Evolutionary conservation across 805 yeast genomes (phyloP), one percentile per base, ranked within the genome.

Genomic region (Candida verbasci): DNA sequence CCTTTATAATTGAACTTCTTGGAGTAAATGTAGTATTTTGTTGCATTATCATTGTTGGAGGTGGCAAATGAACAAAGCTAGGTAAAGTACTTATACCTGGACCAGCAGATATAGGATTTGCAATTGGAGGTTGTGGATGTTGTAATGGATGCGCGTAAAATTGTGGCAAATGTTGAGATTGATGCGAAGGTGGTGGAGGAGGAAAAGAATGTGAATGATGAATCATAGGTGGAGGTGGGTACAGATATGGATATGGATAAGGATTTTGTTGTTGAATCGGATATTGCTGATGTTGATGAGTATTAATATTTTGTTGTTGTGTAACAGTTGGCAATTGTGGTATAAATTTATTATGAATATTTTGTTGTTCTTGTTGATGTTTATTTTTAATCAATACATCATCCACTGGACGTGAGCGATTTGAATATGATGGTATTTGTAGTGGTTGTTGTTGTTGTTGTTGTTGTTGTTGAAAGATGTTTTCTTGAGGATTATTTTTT

Each of bases 231-330:
- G n/a, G n/a, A n/a, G 29, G 31, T 28, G 17, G n/a, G n/a, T n/a
- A n/a, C n/a, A n/a, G 31, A 24, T 12, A n/a, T 11, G 18, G 18
- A 26, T 6, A 16, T 14, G 16, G 29, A 8, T 12, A 17, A 16
- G 35, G 35, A 22, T 14, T 15, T 10, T 22, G 18, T 24, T 31
- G 35, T 12, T 35, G 34, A 15, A 17, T 17, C 11, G 15, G 20
- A 5, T 17, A 21, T 7, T 17, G 30, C 4, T 28, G 21, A 10
- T 28, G 30, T 16, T 28, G 30, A 16, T 26, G 15, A 20, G 12
- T 9, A 23, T 24, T 31, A n/a, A 24, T 8, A 5, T 24, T 26
- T n/a, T 18, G 20, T 6, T 12, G 18, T 11, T 5, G 25, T 30
- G 12, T 18, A 6, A 11, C 10, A 11, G 10, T 9, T 24, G 25